phyloP scores from a whole-genome alignment of 2,329 filamentous ascomycete species.

The Rhynchosporium secalis region DNA sequence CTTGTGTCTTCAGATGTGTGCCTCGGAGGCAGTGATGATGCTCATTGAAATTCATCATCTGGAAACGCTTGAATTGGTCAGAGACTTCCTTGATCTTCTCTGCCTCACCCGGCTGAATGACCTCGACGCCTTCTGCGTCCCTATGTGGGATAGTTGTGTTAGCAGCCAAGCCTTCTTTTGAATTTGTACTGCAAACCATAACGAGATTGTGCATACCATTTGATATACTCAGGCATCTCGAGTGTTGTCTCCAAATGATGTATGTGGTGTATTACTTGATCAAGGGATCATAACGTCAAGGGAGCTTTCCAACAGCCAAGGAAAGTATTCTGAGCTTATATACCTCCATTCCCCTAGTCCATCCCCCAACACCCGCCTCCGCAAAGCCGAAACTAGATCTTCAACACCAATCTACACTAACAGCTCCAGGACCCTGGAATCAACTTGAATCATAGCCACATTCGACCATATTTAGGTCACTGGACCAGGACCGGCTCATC shows the following conservation, averaged over 20 bases:
- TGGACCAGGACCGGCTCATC: background rate
- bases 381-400: background rate
- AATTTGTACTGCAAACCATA: background rate
- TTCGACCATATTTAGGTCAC: no score
- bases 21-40: slow-evolving; percentile 27
- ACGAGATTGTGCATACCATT: slow-evolving; percentile 16
- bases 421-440: no score
- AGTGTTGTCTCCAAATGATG: background rate
- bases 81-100: slow-evolving; percentile 27
- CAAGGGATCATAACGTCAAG: background rate
- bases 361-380: background rate
- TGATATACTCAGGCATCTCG: slow-evolving; percentile 23
- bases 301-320: background rate
- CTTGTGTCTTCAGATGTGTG: slow-evolving; percentile 26
- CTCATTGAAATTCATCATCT: slow-evolving; percentile 30
- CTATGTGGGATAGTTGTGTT: background rate
- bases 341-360: background rate
- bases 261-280: background rate
- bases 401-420: no score
- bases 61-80: slow-evolving; percentile 27
- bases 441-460: no score
- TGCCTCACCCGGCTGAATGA: slow-evolving; percentile 24
- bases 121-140: slow-evolving; percentile 24
- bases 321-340: background rate
- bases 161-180: background rate